These are phyloP conservation scores for Aegilops sharonensis DNA, from an alignment of 176 grass and related monocot genomes.

Conservation along the genomic window DNA sequence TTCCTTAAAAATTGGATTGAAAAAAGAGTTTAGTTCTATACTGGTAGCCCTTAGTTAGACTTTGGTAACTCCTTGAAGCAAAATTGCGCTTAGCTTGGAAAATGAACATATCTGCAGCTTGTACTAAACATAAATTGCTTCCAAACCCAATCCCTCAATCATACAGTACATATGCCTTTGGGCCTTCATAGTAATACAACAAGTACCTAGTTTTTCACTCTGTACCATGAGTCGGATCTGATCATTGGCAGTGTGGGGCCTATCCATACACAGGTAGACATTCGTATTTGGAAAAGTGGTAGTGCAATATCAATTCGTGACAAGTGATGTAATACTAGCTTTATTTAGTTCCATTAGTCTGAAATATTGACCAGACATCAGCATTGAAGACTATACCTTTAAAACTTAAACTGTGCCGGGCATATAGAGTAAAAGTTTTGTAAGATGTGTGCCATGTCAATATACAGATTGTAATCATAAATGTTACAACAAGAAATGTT, in stretches of 20 bases:
- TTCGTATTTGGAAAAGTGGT: neutral
- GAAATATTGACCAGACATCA: neutral
- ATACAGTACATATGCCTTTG: neutral
- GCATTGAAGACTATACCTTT: neutral
- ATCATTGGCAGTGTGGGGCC: neutral
- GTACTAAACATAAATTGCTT: neutral
- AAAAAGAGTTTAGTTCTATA: slow-evolving; percentile 1
- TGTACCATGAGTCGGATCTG: neutral
- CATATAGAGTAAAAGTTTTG: neutral
- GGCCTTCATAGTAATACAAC: neutral
- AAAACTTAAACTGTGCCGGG: neutral
- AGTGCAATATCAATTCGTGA: neutral
- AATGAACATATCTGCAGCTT: neutral
- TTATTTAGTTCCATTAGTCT: neutral
- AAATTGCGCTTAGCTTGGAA: neutral
- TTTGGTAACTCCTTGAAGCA: neutral
- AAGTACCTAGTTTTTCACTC: neutral
- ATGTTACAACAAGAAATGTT: neutral
- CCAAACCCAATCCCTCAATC: neutral
- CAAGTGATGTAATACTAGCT: neutral
- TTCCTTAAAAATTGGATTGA: neutral
- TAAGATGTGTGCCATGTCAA: neutral
- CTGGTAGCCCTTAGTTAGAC: neutral
- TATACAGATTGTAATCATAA: neutral
- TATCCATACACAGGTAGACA: neutral